Evolutionary conservation across 805 yeast genomes (phyloP).

Genomic region (Metschnikowia colocasiae): DNA sequence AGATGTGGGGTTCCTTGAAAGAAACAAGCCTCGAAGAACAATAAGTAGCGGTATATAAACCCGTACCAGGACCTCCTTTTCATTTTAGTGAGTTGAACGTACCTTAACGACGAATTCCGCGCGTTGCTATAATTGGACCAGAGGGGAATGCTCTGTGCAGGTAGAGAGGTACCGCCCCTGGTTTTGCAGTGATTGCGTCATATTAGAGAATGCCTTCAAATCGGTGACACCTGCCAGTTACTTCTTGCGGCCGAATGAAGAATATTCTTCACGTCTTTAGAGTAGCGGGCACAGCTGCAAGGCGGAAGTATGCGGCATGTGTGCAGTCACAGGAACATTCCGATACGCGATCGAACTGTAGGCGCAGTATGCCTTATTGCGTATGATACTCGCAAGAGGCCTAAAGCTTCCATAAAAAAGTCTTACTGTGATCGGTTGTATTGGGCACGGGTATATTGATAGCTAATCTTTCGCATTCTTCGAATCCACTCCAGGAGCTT

Average conservation of each 20-base stretch:
- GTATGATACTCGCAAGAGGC: not conserved
- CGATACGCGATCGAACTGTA: not conserved
- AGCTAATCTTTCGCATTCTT: not conserved
- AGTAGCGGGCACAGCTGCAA: not conserved
- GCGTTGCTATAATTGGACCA: conserved; percentile 2
- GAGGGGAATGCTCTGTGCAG: conserved; percentile 1
- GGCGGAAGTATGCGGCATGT: not conserved
- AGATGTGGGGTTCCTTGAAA: not conserved
- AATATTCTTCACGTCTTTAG: not conserved
- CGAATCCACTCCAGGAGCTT: not conserved
- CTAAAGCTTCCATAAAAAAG: not conserved
- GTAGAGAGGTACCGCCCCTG: not conserved
- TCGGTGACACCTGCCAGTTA: no score
- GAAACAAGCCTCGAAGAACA: not conserved
- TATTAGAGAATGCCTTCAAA: not conserved
- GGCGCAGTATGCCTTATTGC: not conserved
- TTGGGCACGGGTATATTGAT: not conserved
- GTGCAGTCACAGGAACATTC: conserved; percentile 1
- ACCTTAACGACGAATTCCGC: not conserved
- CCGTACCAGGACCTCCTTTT: not conserved
- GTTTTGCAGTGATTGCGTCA: not conserved
- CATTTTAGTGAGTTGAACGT: not conserved
- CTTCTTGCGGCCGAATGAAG: not conserved
- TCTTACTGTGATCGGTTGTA: not conserved
- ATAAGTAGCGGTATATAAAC: not conserved